Evolutionary conservation across 2,329 filamentous ascomycete species (phyloP), one percentile per base, ranked within the genome.

Genomic region (Aspergillus carbonarius): DNA sequence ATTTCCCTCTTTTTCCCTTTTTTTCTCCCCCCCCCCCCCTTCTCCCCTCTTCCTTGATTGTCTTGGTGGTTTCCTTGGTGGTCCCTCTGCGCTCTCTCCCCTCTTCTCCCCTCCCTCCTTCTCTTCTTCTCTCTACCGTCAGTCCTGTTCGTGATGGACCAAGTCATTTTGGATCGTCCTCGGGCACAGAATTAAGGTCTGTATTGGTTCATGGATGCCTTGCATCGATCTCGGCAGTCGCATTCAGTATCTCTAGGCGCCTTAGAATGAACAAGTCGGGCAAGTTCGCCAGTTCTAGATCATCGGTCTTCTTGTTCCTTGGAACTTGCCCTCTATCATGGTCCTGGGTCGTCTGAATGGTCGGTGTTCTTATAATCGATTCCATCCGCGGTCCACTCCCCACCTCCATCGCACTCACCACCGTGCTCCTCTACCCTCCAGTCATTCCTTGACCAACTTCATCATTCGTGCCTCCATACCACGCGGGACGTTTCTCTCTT

Each of bases 141-240:
- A 46, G 42, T 27, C 52, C 10, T 23, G 17, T 42, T 32, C 51
- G 37, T 54, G 51, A 54, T 54, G 51, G 51, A 54, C 39, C n/a
- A 32, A 15, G 27, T 30, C 15, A 15, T 20, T 30, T 34, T 27
- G 20, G 15, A 34, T 44, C 18, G 18, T 18, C n/a, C 48, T 44
- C 40, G 18, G 35, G 37, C 54, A 55, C 23, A 25, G 23, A 46
- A 35, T 54, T 54, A 48, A 48, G 37, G 42, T 42, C 13, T 20
- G 25, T 27, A 18, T 47, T 23, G 20, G 13, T 58, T 20, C n/a
- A 49, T 54, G 56, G 52, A 49, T 50, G 47, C 56, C 51, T 61
- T 51, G 52, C 59, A 55, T 51, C 35, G 27, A 34, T 25, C 17
- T 35, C 39, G 13, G 25, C 25, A 40, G n/a, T 42, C 25, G 34